Base-by-base conservation (phyloP, 2,329 filamentous ascomycete species). In the Scedosporium aurantiacum region DNA sequence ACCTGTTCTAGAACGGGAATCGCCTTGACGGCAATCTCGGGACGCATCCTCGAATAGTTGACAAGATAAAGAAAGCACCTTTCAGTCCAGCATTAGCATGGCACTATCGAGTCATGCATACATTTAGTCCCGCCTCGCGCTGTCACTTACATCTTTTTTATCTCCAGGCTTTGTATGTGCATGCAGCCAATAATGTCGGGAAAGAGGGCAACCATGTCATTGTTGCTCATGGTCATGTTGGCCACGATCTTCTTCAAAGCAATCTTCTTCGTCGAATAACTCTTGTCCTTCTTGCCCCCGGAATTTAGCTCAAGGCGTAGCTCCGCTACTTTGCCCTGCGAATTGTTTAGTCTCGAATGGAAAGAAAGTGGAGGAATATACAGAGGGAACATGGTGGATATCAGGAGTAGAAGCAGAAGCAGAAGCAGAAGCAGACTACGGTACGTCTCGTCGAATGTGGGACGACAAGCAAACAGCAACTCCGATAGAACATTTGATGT, bases 191-290 rank as follows among this genome's bases (percentile, higher is more conserved):
- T 90, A 63, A 99, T 89, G 72, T 99, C 94, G 18, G 93, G 91
- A 68, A 99, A 99, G 60, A 99, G 80, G 45, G 91, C 91, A 61
- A 97, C 89, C 94, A 99, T 99, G 75, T 99, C 94, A 71, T 97
- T 99, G 78, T 99, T 99, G 83, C 93, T 97, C 94, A 99, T 99
- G 66, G 94, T 99, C 94, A 99, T 99, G 73, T 99, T 99, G 73
- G 94, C 94, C 68, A 99, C 94, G 68, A 99, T 97, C 82, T 97
- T 97, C 83, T 99, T 99, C 65, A 99, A 82, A 10, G 94, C 92
- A 71, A 97, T 95, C 83, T 97, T 97, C 82, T 97, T 99, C 66
- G 86, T 85, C 54, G 88, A 83, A 76, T 91, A 88, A 77, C 95
- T 96, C 83, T 97, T 97, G 79, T 99, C 94, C 79, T 97, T 99